phyloP scores from a whole-genome alignment of 1,139 yeast species.

The Pichia terricola region DNA sequence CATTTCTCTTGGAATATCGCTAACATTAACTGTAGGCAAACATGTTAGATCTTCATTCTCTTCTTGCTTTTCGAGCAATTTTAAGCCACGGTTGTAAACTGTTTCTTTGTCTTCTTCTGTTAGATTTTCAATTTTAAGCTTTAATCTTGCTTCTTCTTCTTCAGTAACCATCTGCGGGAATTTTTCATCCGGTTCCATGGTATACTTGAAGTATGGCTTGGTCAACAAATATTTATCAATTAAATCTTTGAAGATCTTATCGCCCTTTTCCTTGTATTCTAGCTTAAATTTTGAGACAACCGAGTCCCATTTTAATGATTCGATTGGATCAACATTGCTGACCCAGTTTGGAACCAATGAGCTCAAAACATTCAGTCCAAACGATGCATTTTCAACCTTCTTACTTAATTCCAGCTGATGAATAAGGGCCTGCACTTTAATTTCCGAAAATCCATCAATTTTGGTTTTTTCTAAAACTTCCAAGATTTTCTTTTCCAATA shows the following conservation, averaged over 20 bases:
- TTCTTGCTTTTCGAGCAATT: constrained; percentile 54
- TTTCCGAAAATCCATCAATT: constrained; percentile 40
- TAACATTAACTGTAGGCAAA: constrained; percentile 64
- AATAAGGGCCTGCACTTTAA: constrained; percentile 71
- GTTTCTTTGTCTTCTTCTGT: constrained; percentile 47
- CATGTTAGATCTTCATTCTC: constrained; percentile 65
- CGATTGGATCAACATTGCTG: constrained; percentile 65
- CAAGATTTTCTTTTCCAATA: constrained; percentile 34
- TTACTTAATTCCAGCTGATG: constrained; percentile 80
- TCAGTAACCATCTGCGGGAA: constrained; percentile 39
- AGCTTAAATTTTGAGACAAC: constrained; percentile 49
- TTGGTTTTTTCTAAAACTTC: constrained; percentile 39
- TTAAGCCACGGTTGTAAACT: constrained; percentile 50
- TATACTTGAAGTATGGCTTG: constrained; percentile 55
- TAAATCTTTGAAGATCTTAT: constrained; percentile 46
- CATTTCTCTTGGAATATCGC: constrained; percentile 61
- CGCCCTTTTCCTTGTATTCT: constrained; percentile 48
- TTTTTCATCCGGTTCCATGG: constrained; percentile 60
- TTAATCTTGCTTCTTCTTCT: constrained; percentile 51
- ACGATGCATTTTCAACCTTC: constrained; percentile 82
- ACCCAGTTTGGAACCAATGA: constrained; percentile 78
- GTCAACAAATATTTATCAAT: constrained; percentile 43
- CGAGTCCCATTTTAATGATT: constrained; percentile 54
- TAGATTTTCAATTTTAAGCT: constrained; percentile 34
- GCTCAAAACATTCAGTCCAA: constrained; percentile 73